Base-by-base conservation (phyloP, 2,329 filamentous ascomycete genomes). In the Zasmidium angulare region DNA sequence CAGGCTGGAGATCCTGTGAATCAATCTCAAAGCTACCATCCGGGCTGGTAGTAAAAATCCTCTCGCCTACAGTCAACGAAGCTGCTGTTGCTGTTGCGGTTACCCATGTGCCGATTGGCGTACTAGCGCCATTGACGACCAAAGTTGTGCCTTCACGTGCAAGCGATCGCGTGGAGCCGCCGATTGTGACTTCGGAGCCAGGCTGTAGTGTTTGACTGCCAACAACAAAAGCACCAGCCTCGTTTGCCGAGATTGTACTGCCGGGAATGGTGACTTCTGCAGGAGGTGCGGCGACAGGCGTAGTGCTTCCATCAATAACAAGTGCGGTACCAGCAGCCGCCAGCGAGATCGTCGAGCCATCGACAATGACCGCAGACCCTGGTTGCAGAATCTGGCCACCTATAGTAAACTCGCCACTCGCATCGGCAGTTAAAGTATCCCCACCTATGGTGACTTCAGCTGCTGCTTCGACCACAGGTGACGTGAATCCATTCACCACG, bases 191-290 rank as follows among this genome's bases (percentile, higher is more conserved):
- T 4, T n/a, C 29, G 3, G 49, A 24, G 14, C 49, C 49, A 2
- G 29, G 23, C 11, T 17, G 23, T 20, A 31, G 23, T 2, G 23
- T 51, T 1, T n/a, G 11, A 4, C 23, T n/a, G 2, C 49, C 49
- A 24, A 51, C 31, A 14, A 51, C 23, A 24, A 31, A 24, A 19
- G 17, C 29, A 19, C 22, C 49, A 11, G n/a, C 49, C 6, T n/a
- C 22, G 17, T 26, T n/a, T n/a, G 12, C 23, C 24, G 49, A 68
- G 71, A 64, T 21, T 0, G 60, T 59, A 9, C 50, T 48, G 20
- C 40, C 52, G 3, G 47, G 56, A 36, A 62, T 29, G 7, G 60
- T 59, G 52, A 55, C 52, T 20, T 51, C 46, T 36, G 57, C 51
- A 17, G 57, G 46, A 31, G 51, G 52, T n/a, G 46, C 29, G 48